Conservation (phyloP, 495 filamentous ascomycete genomes). For the Hyaloscypha finlandica region DNA sequence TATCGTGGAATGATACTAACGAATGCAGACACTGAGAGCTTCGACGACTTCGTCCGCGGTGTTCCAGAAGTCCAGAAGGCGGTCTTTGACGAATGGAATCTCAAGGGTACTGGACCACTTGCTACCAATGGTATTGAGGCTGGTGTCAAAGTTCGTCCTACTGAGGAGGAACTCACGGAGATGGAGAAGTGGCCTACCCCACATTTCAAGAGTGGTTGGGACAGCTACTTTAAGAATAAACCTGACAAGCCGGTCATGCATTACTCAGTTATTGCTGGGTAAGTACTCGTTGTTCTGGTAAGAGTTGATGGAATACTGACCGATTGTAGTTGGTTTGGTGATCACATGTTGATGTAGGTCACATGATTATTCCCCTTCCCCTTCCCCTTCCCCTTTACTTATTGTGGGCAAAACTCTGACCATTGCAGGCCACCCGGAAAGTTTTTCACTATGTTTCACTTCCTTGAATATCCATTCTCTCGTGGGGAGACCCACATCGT, state of each 20-base stretch:
- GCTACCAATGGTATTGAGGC: slow-evolving; percentile 87
- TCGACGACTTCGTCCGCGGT: slow-evolving; percentile 79
- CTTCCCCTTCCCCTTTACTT: neutral
- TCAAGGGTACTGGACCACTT: slow-evolving; percentile 76
- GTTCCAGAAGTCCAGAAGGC: slow-evolving; percentile 69
- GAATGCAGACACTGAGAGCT: slow-evolving; percentile 60
- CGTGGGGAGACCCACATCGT: slow-evolving; percentile 73
- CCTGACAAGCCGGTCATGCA: slow-evolving; percentile 89
- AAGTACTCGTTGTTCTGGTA: slow-evolving; percentile 11
- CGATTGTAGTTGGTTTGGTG: slow-evolving; percentile 52
- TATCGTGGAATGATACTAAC: slow-evolving; percentile 3
- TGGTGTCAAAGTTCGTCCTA: slow-evolving; percentile 78
- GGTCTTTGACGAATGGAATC: slow-evolving; percentile 74
- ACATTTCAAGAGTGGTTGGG: slow-evolving; percentile 70
- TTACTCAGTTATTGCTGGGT: slow-evolving; percentile 67
- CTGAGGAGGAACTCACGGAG: slow-evolving; percentile 65
- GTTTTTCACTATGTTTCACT: slow-evolving; percentile 89
- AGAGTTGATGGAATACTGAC: slow-evolving; percentile 11
- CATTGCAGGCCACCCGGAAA: slow-evolving; percentile 62
- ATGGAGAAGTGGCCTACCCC: slow-evolving; percentile 67
- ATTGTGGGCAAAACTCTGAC: slow-evolving; percentile 7
- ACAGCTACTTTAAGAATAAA: slow-evolving; percentile 82
- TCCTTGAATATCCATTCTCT: slow-evolving; percentile 81
- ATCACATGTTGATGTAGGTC: slow-evolving; percentile 60
- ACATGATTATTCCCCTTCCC: neutral